Evolutionary conservation across 2,329 filamentous ascomycete genomes (phyloP).

Genomic region (Pochonia chlamydosporia): DNA sequence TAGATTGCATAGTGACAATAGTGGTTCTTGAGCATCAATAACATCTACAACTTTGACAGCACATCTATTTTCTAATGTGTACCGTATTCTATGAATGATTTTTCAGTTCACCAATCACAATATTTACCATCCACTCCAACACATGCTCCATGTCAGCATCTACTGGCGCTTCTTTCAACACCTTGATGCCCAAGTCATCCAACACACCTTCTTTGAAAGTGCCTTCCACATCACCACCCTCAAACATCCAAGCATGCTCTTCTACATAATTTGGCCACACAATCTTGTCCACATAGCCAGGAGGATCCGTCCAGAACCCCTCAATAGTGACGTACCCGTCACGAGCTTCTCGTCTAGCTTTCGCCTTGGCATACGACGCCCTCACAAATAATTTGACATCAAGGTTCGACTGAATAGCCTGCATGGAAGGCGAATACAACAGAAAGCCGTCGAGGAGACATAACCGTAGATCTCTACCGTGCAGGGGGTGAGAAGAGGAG

Average conservation of each 20-base stretch:
- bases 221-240: conserved; percentile 60
- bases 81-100: conserved; percentile 8
- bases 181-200: conserved; percentile 37
- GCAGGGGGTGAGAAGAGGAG: conserved; percentile 33
- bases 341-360: conserved; percentile 59
- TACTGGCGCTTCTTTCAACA: conserved; percentile 38
- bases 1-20: neutral
- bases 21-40: too few relatives aligned
- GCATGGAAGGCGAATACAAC: conserved; percentile 58
- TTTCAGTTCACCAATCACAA: conserved; percentile 46
- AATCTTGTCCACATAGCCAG: conserved; percentile 86
- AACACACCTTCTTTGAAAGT: conserved; percentile 41
- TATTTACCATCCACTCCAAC: conserved; percentile 63
- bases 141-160: conserved; percentile 56
- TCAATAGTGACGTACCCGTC: conserved; percentile 76
- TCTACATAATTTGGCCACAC: conserved; percentile 94
- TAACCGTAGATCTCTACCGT: conserved; percentile 34
- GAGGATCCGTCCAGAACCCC: conserved; percentile 93
- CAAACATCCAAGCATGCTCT: conserved; percentile 77
- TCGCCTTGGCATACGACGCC: conserved; percentile 59
- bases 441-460: conserved; percentile 87
- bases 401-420: conserved; percentile 53
- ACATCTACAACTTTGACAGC: too few relatives aligned
- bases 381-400: conserved; percentile 76
- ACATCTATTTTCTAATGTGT: neutral